phyloP scores from a whole-genome alignment of 257 asterid species.

The Orobanche coerulescens region DNA sequence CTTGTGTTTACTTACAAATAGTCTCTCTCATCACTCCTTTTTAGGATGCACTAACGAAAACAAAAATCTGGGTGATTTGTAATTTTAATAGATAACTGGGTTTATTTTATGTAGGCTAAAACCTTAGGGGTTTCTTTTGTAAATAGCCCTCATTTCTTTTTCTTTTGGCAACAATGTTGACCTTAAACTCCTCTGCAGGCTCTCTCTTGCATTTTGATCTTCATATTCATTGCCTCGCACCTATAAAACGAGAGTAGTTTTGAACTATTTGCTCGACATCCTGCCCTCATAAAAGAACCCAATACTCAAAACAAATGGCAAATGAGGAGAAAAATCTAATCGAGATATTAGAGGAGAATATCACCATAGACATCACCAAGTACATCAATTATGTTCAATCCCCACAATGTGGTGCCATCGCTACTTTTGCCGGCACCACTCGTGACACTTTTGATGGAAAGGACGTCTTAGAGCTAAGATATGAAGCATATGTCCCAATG shows the following conservation, averaged over 20 bases:
- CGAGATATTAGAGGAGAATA: slow-evolving; percentile 65
- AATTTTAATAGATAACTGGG: too few species aligned
- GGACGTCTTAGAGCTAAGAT: slow-evolving; percentile 66
- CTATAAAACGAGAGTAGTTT: too few species aligned
- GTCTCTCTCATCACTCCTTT: too few species aligned
- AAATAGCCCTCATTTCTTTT: too few species aligned
- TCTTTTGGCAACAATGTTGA: too few species aligned
- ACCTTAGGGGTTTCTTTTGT: neutral
- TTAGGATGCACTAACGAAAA: too few species aligned
- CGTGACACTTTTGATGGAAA: slow-evolving; percentile 82
- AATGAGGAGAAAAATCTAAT: slow-evolving; percentile 60
- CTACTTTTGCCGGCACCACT: slow-evolving; percentile 90
- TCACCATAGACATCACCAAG: slow-evolving; percentile 51
- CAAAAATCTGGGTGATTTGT: too few species aligned
- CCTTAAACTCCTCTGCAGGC: too few species aligned
- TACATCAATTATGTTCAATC: slow-evolving; percentile 62
- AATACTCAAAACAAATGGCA: slow-evolving; percentile 33
- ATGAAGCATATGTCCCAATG: slow-evolving; percentile 92
- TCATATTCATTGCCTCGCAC: too few species aligned
- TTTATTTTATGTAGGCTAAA: too few species aligned
- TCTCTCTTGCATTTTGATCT: too few species aligned
- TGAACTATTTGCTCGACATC: neutral
- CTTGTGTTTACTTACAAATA: too few species aligned
- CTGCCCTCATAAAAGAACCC: neutral
- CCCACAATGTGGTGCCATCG: slow-evolving; percentile 83